Evolutionary conservation across 2,329 filamentous ascomycete species (phyloP).

Genomic region (Talaromyces sp.): DNA sequence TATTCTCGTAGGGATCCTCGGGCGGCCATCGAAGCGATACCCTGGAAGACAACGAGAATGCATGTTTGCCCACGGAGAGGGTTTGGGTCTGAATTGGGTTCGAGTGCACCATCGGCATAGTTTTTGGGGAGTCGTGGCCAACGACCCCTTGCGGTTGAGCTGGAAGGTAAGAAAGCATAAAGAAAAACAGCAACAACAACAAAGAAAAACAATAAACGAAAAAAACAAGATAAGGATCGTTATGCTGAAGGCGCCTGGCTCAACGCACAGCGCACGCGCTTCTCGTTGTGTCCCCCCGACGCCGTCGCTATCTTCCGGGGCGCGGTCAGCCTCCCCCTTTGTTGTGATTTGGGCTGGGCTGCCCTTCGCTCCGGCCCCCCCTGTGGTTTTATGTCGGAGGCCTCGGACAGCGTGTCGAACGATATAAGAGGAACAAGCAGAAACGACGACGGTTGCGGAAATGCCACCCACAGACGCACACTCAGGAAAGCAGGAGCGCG

Average conservation of each 20-base stretch:
- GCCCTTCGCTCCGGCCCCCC: neutral
- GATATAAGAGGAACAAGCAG: neutral
- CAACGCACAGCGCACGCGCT: no score
- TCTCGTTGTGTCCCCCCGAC: neutral
- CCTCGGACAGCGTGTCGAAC: neutral
- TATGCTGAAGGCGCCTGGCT: neutral
- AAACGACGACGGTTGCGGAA: neutral
- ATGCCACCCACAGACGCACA: constrained; percentile 2
- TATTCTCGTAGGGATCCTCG: constrained; percentile 36
- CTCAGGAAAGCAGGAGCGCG: neutral
- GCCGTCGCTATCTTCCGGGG: neutral
- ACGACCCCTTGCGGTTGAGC: neutral
- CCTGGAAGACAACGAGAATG: constrained; percentile 29
- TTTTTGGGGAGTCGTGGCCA: neutral
- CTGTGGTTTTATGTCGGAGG: neutral
- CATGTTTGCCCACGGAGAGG: constrained; percentile 9
- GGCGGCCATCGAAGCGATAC: constrained; percentile 41
- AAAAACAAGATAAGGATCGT: neutral
- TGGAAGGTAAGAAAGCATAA: neutral
- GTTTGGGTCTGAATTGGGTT: constrained; percentile 11
- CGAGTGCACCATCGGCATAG: constrained; percentile 6
- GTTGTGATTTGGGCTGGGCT: neutral
- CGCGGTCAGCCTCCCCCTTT: neutral
- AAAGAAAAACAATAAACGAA: neutral
- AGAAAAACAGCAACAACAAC: neutral